Base-by-base conservation (phyloP, 441 rosid species). In the Euphorbia celastroides region DNA sequence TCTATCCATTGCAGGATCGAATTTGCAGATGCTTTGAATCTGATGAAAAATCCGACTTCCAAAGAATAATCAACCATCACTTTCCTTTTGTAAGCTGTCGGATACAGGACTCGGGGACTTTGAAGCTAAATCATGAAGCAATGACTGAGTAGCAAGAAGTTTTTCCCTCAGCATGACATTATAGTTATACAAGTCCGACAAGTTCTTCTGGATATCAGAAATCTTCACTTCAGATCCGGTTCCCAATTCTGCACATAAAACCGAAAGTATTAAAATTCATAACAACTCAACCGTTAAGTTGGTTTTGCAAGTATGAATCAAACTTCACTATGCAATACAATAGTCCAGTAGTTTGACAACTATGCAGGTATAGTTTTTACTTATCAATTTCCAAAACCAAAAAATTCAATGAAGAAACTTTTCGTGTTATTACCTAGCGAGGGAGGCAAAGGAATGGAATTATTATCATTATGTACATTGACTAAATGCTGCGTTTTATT, bases 101-200 rank as follows among this genome's bases (percentile, higher is more conserved):
- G 58, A 20, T 23, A 16, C 63, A 17, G 80, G 68, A 60, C 75
- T 62, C 31, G 83, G 41, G 59, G 86, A 72, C 54, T 79, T 81
- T 52, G 82, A 57, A 7, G 81, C 85, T 69, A 92, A 60, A 62
- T 79, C 68, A 51, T 64, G 80, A 67, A 91, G 81, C 72, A 80
- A 58, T 69, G 93, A 79, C 59, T 82, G 93, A 23, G 88, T 78
- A 30, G 84, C 88, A 20, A 81, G 57, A 62, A 90, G 75, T 69
- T 88, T 82, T 69, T 90, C 92, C 77, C 95, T 85, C 57, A 94
- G 78, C 79, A 78, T 75, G 34, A 88, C 80, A 74, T 92, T 94
- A 77, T 92, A 94, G 32, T 87, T 85, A 31, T 87, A 84, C 55
- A 94, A 73, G 27, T 70, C 70, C 68, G 75, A 80, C 25, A 94